phyloP scores from a whole-genome alignment of 2,329 filamentous ascomycete species.

The Aspergillus puulaauensis region DNA sequence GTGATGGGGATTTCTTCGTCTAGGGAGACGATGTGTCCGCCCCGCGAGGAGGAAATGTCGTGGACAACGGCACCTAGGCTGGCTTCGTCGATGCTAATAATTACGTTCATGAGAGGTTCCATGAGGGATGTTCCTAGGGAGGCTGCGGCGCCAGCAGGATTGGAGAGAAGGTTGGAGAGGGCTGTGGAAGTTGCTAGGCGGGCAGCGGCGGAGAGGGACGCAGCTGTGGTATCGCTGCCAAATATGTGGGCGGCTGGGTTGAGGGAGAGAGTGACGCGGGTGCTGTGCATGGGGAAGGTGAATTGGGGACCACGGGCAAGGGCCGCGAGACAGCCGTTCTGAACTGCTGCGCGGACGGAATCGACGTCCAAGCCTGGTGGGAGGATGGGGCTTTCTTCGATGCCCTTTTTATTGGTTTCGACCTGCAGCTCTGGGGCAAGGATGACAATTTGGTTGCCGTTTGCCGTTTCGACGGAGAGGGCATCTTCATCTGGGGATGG shows the following conservation, averaged over 20 bases:
- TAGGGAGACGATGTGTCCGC: slow-evolving; percentile 72
- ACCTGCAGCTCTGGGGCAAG: slow-evolving; percentile 50
- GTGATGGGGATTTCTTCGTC: slow-evolving; percentile 48
- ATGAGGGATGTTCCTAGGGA: slow-evolving; percentile 64
- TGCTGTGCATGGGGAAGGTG: slow-evolving; percentile 75
- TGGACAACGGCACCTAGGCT: slow-evolving; percentile 80
- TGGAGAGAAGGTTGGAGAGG: slow-evolving; percentile 55
- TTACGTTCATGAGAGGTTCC: slow-evolving; percentile 90
- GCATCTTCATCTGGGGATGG: slow-evolving; percentile 20
- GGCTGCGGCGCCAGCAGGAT: slow-evolving; percentile 43
- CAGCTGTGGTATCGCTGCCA: slow-evolving; percentile 64
- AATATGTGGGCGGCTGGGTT: slow-evolving; percentile 66
- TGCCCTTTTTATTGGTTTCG: slow-evolving; percentile 35
- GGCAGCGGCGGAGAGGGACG: slow-evolving; percentile 66
- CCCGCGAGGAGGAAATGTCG: slow-evolving; percentile 71
- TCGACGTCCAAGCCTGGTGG: slow-evolving; percentile 53
- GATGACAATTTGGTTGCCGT: slow-evolving; percentile 70
- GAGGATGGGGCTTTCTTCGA: slow-evolving; percentile 51
- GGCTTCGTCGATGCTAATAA: slow-evolving; percentile 80
- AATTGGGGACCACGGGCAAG: slow-evolving; percentile 81
- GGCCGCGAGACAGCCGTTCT: slow-evolving; percentile 79
- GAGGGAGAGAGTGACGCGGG: slow-evolving; percentile 68
- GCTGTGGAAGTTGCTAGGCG: slow-evolving; percentile 68
- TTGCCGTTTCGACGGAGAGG: slow-evolving; percentile 49
- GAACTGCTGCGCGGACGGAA: slow-evolving; percentile 56